Evolutionary conservation across 176 grass and related monocot species (phyloP).

Genomic region (Oryza australiensis): DNA sequence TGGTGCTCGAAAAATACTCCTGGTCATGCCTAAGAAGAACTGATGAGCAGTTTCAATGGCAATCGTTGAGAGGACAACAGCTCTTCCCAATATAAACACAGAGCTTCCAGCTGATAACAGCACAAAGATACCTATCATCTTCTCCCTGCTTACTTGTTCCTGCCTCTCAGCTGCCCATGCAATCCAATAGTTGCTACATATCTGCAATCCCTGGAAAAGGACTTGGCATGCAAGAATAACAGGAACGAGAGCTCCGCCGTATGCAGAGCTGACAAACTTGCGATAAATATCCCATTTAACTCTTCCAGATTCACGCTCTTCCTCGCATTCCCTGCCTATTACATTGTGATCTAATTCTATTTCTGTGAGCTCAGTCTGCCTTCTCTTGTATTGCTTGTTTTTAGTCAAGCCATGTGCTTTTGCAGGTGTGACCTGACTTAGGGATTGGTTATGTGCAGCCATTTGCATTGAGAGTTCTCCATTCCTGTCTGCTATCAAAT

Average conservation of each 20-base stretch:
- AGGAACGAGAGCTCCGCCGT: slow-evolving; percentile 61
- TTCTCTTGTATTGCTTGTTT: slow-evolving; percentile 40
- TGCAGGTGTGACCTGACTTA: slow-evolving; percentile 59
- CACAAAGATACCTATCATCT: slow-evolving; percentile 68
- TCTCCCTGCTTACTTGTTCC: slow-evolving; percentile 60
- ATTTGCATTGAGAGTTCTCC: slow-evolving; percentile 76
- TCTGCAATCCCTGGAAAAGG: slow-evolving; percentile 80
- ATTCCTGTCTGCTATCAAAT: slow-evolving; percentile 56
- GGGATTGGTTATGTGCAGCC: slow-evolving; percentile 62
- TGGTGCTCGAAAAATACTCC: slow-evolving; percentile 68
- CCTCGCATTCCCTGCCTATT: slow-evolving; percentile 48
- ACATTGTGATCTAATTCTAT: slow-evolving; percentile 44
- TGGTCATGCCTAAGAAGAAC: slow-evolving; percentile 70
- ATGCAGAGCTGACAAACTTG: slow-evolving; percentile 78
- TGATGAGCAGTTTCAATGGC: slow-evolving; percentile 77
- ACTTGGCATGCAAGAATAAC: slow-evolving; percentile 70
- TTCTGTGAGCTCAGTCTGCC: slow-evolving; percentile 44
- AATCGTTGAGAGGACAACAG: slow-evolving; percentile 70
- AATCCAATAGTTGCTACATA: slow-evolving; percentile 92
- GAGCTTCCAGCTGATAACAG: slow-evolving; percentile 77
- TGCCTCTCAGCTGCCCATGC: slow-evolving; percentile 78
- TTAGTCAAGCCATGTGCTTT: slow-evolving; percentile 39
- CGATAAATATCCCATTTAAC: slow-evolving; percentile 82
- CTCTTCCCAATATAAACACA: slow-evolving; percentile 74
- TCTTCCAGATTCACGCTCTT: slow-evolving; percentile 79